Base-by-base conservation (phyloP, 148 eudicot genomes). In the Fallopia convolvulus region DNA sequence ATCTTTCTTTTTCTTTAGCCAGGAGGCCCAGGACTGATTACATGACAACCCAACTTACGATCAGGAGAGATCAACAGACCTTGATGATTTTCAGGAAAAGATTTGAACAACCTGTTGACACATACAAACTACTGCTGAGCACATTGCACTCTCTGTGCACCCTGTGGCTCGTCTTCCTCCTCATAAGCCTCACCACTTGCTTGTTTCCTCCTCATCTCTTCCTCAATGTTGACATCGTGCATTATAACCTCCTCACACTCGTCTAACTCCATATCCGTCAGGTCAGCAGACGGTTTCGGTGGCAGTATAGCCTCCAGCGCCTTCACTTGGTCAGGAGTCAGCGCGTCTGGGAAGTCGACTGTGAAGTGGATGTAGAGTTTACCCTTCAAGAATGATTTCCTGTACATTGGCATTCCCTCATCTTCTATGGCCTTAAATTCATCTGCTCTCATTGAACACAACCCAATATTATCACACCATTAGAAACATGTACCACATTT, bases 71-170 rank as follows among this genome's bases (percentile, higher is more conserved):
- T 42, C 46, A 42, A 8, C 8, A 42, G 9, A 11, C 47, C 47
- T 44, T 44, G 10, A 44, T 44, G 8, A 9, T 44, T 44, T 9
- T 9, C 0, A 0, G 47, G 47, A 6, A 6, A 44, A 44, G 47
- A 44, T 44, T 44, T 44, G 8, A 8, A 44, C 47, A 9, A 44
- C 47, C 10, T 9, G 0, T 6, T 9, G 30, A 26, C 7, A 44
- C 10, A 44, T 2, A 5, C 23, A 39, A 39, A 56, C 65, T 50
- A 77, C 73, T 77, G 79, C 41, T 77, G 79, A 18, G 79, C 79
- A 65, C 79, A 77, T 48, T 77, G 79, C 40, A 77, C 79, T 44
- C 79, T 63, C 73, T 77, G 73, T 4, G 58, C 73, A 20, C 79
- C 79, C 6, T 63, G 73, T 26, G 79, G 41, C 41, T 77, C 79